Evolutionary conservation across 2,329 filamentous ascomycete species (phyloP).

Genomic region (Fusarium bactridioides): DNA sequence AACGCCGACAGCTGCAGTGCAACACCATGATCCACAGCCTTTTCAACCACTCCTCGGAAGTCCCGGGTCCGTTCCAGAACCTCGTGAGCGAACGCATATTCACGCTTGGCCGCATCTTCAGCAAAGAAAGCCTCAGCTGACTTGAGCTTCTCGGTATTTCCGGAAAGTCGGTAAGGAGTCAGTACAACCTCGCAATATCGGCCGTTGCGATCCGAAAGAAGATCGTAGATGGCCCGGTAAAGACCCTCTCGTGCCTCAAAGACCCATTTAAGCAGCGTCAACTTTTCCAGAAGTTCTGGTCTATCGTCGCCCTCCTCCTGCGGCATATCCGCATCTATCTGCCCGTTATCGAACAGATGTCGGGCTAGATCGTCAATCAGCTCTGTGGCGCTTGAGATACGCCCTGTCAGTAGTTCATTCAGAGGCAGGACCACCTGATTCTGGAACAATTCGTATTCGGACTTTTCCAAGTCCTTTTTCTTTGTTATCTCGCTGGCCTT

Average conservation of each 20-base stretch:
- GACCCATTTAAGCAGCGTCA: conserved; percentile 95
- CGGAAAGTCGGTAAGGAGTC: conserved; percentile 77
- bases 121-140: conserved; percentile 84
- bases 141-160: conserved; percentile 79
- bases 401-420: conserved; percentile 78
- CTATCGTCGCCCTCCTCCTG: conserved; percentile 96
- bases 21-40: conserved; percentile 86
- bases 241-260: conserved; percentile 92
- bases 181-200: conserved; percentile 87
- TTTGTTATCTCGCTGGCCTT: conserved; percentile 73
- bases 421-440: conserved; percentile 82
- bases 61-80: conserved; percentile 76
- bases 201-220: conserved; percentile 85
- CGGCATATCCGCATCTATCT: conserved; percentile 77
- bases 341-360: conserved; percentile 72
- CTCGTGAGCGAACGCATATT: conserved; percentile 74
- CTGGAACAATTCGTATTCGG: conserved; percentile 86
- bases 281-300: conserved; percentile 90
- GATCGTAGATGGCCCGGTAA: conserved; percentile 83
- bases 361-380: conserved; percentile 80
- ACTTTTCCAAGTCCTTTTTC: conserved; percentile 77
- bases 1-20: conserved; percentile 93
- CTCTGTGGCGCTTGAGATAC: conserved; percentile 75
- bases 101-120: conserved; percentile 77
- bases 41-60: conserved; percentile 81